Evolutionary conservation across 2,329 filamentous ascomycete species (phyloP), one percentile per base, ranked within the genome.

Genomic region (Thielaviopsis euricoi): DNA sequence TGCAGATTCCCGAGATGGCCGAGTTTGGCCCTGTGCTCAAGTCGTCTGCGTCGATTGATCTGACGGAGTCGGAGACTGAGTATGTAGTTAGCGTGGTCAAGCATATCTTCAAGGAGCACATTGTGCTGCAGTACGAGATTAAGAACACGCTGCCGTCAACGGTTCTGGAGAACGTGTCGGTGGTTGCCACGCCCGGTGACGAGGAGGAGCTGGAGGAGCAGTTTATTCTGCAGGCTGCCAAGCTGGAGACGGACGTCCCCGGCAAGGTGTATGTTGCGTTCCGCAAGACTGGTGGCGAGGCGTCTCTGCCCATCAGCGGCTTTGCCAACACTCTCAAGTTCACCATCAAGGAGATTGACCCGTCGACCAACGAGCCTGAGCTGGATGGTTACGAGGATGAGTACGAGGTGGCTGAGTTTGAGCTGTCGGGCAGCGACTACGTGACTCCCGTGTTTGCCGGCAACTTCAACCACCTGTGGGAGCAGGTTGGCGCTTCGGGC

Each of bases 291-390:
- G 80, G 78, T 60, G 89, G 87, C 58, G 87, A 89, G 65, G 77
- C 75, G 50, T 80, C 85, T n/a, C 85, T 94, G 69, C 83, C 89
- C 4, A 77, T 86, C 22, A 83, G 85, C 56, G 86, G 82, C 49
- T 95, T 98, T 71, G 89, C 87, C 63, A 98, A 97, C 71, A 76
- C 88, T 46, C 85, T 98, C 68, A 96, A 93, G 72, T 98, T 98
- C 70, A 96, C 89, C 19, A 93, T 86, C 76, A 97, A 96, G 74
- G 93, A 98, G 72, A 93, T 98, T 63, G 93, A 98, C 66, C 93
- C 93, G 6, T 86, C 86, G 25, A 95, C 88, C n/a, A 82, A 83
- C 63, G 89, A 96, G 71, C 87, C 91, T 0, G 93, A 98, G 70
- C 89, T 95, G 17, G 79, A 74, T 52, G 93, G 93, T 52, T 97